phyloP scores from a whole-genome alignment of 108 stramenopile genomes.

The Chaetoceros tenuissimus region DNA sequence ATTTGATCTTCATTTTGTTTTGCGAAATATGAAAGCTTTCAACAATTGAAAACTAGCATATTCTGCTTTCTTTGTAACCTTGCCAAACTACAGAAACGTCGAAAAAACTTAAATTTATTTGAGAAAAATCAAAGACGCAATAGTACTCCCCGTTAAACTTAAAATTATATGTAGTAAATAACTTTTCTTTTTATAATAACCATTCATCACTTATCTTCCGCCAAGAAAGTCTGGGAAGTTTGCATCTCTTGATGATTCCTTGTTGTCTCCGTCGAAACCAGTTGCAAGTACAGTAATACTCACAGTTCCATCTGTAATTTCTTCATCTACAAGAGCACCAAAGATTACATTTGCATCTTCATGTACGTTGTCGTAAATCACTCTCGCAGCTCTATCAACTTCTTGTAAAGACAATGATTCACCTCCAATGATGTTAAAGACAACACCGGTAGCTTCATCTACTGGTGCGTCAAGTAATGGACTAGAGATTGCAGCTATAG shows the following conservation, averaged over 20 bases:
- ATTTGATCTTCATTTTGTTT: too few relatives aligned
- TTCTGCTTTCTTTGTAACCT: too few relatives aligned
- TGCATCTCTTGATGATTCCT: neutral
- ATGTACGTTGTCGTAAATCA: constrained; percentile 88
- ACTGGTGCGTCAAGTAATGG: constrained; percentile 84
- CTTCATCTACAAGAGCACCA: constrained; percentile 86
- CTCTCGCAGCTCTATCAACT: constrained; percentile 81
- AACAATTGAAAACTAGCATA: too few relatives aligned
- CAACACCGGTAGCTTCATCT: constrained; percentile 83
- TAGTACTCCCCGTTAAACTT: too few relatives aligned
- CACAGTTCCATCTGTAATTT: constrained; percentile 74
- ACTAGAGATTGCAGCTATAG: constrained; percentile 81
- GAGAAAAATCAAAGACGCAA: too few relatives aligned
- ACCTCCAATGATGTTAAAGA: constrained; percentile 89
- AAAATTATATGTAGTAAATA: too few relatives aligned
- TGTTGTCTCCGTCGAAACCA: constrained; percentile 37
- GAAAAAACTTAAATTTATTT: too few relatives aligned
- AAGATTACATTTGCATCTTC: constrained; percentile 94
- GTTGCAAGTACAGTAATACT: constrained; percentile 89
- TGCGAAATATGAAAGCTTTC: too few relatives aligned
- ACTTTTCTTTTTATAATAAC: too few relatives aligned
- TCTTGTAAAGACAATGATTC: constrained; percentile 82
- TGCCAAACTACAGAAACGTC: too few relatives aligned
- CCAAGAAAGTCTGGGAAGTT: constrained; percentile 22
- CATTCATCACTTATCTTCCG: constrained; percentile 1